A percentile compares a stretch with the other conserved stretches of the same genome.
Conservation (phyloP, 305 asterid genomes). For the Solanum chacoense region DNA sequence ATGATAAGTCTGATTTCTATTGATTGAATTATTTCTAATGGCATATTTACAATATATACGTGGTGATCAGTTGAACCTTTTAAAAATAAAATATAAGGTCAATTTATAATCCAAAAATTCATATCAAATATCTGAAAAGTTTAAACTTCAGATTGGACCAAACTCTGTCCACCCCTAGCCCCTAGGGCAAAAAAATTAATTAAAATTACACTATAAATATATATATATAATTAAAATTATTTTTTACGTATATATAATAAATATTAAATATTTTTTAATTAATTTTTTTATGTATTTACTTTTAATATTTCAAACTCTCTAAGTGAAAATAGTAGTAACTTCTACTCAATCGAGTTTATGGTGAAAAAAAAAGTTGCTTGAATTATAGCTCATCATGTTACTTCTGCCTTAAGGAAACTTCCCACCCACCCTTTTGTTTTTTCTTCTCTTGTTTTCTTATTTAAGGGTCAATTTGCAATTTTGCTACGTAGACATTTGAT, state of each 20-base stretch:
- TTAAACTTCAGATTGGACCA: background rate
- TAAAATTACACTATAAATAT: too few relatives aligned
- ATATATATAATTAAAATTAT: too few relatives aligned
- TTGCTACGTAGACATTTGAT: background rate
- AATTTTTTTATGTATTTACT: too few relatives aligned
- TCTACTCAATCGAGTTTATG: slow-evolving; percentile 2
- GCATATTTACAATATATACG: background rate
- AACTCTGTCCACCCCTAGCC: background rate
- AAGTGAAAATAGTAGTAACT: slow-evolving; percentile 5
- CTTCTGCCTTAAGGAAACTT: background rate
- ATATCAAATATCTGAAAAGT: background rate
- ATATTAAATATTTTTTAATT: too few relatives aligned
- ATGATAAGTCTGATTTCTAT: background rate
- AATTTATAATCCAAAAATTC: background rate
- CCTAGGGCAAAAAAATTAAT: background rate
- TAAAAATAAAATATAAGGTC: background rate
- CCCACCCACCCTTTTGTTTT: background rate
- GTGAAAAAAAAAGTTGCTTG: too few relatives aligned
- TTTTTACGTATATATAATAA: too few relatives aligned
- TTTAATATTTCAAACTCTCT: too few relatives aligned
- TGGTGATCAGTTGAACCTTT: background rate
- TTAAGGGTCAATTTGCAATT: background rate
- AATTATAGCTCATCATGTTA: background rate
- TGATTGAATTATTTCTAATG: background rate
- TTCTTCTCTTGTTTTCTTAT: background rate